Evolutionary conservation across 352 stramenopile species (phyloP), one percentile per base, ranked within the genome.

Genomic region (Elongisporangium anandrum): DNA sequence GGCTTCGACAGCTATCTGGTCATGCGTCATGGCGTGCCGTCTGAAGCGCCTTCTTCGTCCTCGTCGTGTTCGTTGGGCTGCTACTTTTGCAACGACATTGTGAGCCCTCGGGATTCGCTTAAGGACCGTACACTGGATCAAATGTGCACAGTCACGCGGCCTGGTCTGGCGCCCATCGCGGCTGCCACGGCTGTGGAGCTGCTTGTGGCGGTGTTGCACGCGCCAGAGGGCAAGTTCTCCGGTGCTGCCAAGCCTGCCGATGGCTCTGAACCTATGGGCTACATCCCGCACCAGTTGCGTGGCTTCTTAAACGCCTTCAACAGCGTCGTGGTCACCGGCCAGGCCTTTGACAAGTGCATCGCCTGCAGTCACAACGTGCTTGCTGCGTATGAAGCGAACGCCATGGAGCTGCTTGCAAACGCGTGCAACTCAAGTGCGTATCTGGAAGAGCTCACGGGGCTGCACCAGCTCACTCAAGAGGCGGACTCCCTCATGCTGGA

Each of bases 21-120:
- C 16, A 98, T 99, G 92, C 89, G 97, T 4, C 97, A 99, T 75
- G 97, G 98, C 24, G 65, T 90, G 5, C 61, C 60, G 7, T 41
- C 54, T 61, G 54, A 60, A 3, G 52, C 54, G 0, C 56, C 63
- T 3, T 24, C 21, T 23, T 64, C 53, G 3, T 61, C 61, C 1
- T 24, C 59, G 39, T 72, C 66, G 3, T 45, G 56, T 22, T 19
- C 56, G 16, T 72, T 99, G 4, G 97, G 97, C 4, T 99, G 97
- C 68, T 99, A 99, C 73, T 99, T 99, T 71, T 99, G 98, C 77
- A 99, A 97, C 59, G 97, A 99, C 73, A 91, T 99, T 23, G 96
- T 99, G 19, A 98, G 97, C 58, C 97, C 98, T 4, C 91, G 95
- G 23, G 98, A 99, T 69, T 99, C 96, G 22, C 85, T 96, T 21